Evolutionary conservation across 148 eudicot species (phyloP).

Genomic region (Chenopodium suecicum): DNA sequence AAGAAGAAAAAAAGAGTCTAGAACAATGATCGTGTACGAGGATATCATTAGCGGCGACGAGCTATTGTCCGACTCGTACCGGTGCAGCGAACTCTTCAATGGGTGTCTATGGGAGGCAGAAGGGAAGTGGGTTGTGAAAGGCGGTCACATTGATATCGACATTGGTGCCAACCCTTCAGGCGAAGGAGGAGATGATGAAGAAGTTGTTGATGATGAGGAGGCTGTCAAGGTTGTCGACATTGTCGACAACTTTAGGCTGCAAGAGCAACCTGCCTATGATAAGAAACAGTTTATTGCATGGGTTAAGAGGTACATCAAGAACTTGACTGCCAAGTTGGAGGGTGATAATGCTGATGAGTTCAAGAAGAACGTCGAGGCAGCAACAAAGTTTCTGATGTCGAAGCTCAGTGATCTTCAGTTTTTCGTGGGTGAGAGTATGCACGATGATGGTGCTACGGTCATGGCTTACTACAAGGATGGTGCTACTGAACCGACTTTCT

Average conservation of each 20-base stretch:
- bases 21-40: constrained; percentile 37
- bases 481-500: constrained; percentile 53
- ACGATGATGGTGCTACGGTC: constrained; percentile 33
- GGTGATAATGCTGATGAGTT: constrained; percentile 32
- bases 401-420: constrained; percentile 54
- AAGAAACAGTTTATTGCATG: constrained; percentile 47
- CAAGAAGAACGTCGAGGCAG: constrained; percentile 40
- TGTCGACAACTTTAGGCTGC: constrained; percentile 50
- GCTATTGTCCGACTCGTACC: constrained; percentile 81
- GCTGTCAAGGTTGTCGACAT: constrained; percentile 50
- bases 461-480: constrained; percentile 57
- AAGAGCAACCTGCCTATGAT: constrained; percentile 58
- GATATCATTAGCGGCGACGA: constrained; percentile 56
- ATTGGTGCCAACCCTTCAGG: constrained; percentile 96
- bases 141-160: constrained; percentile 55
- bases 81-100: constrained; percentile 61
- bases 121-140: constrained; percentile 90
- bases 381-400: constrained; percentile 45
- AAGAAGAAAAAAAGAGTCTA: neutral
- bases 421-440: constrained; percentile 58
- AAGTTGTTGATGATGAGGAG: constrained; percentile 43
- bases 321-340: constrained; percentile 37
- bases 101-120: constrained; percentile 90
- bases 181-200: constrained; percentile 74
- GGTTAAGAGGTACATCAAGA: constrained; percentile 51